A percentile compares a stretch with the other conserved stretches of the same genome.
These are phyloP conservation scores for Trichoderma harzianum DNA, from an alignment of 2,329 filamentous ascomycete species.

Conservation along the genomic window DNA sequence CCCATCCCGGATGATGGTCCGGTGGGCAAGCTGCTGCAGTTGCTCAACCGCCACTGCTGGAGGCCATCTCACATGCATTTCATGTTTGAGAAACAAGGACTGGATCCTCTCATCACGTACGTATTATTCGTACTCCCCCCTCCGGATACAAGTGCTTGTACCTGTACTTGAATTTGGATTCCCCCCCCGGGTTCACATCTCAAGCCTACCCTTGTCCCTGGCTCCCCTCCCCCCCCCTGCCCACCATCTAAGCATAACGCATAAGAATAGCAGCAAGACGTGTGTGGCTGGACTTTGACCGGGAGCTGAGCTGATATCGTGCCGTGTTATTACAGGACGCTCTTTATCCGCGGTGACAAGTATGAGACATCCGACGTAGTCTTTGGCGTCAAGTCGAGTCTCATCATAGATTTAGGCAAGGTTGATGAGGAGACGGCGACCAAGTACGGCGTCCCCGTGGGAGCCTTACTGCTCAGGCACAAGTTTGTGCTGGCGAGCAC, in stretches of 20 bases:
- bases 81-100: conserved; percentile 79
- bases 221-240: neutral
- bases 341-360: conserved; percentile 74
- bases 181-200: neutral
- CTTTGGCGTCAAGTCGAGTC: conserved; percentile 79
- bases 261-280: neutral
- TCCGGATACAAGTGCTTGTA: neutral
- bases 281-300: neutral
- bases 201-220: neutral
- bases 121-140: conserved; percentile 43
- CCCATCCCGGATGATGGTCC: conserved; percentile 82
- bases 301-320: neutral
- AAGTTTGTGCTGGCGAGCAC: conserved; percentile 64
- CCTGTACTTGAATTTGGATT: neutral
- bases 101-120: conserved; percentile 79
- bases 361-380: conserved; percentile 83
- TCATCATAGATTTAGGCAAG: conserved; percentile 62
- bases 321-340: conserved; percentile 48
- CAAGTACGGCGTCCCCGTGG: conserved; percentile 62
- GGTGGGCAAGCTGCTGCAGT: conserved; percentile 66
- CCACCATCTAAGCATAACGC: neutral
- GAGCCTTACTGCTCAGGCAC: conserved; percentile 61
- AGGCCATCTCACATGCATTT: conserved; percentile 80
- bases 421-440: conserved; percentile 49
- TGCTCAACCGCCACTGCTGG: conserved; percentile 70